These are phyloP conservation scores for Carex scoparia DNA, from an alignment of 176 grass and related monocot species.

Conservation along the genomic window DNA sequence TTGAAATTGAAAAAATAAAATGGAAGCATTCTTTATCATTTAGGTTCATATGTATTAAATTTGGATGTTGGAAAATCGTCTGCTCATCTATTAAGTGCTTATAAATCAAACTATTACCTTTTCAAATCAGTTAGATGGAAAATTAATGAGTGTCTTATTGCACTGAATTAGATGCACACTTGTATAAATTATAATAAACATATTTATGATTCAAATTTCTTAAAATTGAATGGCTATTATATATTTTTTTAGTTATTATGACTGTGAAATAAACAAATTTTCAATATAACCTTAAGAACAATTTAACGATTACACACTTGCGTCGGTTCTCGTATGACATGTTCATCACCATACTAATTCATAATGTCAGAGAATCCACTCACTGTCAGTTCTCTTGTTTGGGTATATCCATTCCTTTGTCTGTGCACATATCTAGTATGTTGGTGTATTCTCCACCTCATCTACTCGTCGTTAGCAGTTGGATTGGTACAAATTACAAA, in stretches of 20 bases:
- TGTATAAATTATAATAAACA: neutral
- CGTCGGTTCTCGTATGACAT: neutral
- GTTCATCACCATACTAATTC: neutral
- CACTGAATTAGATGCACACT: neutral
- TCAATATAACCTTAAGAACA: neutral
- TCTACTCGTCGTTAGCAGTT: neutral
- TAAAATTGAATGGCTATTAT: neutral
- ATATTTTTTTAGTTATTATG: neutral
- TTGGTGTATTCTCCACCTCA: neutral
- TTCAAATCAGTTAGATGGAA: neutral
- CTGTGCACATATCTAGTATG: neutral
- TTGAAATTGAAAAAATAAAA: neutral
- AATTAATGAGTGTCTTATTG: neutral
- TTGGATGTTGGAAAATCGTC: neutral
- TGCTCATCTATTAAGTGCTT: neutral
- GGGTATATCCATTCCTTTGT: neutral
- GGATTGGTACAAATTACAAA: neutral
- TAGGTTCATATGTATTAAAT: neutral
- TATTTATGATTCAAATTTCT: too few species aligned
- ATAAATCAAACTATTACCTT: neutral
- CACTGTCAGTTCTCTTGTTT: constrained; percentile 2
- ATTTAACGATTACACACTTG: too few species aligned
- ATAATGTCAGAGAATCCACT: neutral
- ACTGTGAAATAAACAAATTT: neutral
- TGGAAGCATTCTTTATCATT: neutral